A percentile compares a stretch with the other conserved stretches of the same genome.
phyloP scores from a whole-genome alignment of 2,329 filamentous ascomycete genomes.

The Botrytis paeoniae region DNA sequence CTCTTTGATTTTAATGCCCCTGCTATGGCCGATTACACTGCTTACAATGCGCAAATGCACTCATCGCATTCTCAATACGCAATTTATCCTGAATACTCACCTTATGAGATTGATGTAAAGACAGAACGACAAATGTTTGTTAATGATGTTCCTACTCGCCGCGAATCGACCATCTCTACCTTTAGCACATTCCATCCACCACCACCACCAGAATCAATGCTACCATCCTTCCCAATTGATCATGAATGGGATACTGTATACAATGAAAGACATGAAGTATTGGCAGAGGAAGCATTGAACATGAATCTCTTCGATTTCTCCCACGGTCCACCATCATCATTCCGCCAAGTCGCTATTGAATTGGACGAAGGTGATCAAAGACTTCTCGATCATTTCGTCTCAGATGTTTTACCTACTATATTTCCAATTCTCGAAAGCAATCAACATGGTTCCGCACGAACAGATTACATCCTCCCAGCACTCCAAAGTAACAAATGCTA shows the following conservation, averaged over 20 bases:
- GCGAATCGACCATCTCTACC: constrained; percentile 85
- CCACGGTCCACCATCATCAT: constrained; percentile 60
- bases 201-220: constrained; percentile 64
- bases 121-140: constrained; percentile 93
- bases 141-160: constrained; percentile 80
- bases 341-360: constrained; percentile 70
- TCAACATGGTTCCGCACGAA: constrained; percentile 76
- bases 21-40: constrained; percentile 53
- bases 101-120: constrained; percentile 94
- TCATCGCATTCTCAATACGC: constrained; percentile 46
- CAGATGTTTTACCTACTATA: constrained; percentile 80
- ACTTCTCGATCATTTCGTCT: constrained; percentile 85
- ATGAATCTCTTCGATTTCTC: constrained; percentile 82
- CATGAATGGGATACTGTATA: constrained; percentile 73
- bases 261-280: constrained; percentile 63
- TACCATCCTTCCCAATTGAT: constrained; percentile 61
- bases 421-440: constrained; percentile 92
- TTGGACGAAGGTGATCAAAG: constrained; percentile 85
- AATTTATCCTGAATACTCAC: constrained; percentile 59
- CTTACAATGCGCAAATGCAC: constrained; percentile 62
- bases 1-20: constrained; percentile 70
- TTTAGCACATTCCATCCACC: constrained; percentile 89
- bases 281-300: constrained; percentile 61
- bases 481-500: constrained; percentile 91
- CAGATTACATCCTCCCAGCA: constrained; percentile 81